phyloP scores from a whole-genome alignment of 257 asterid species.

The Penstemon newberryi region DNA sequence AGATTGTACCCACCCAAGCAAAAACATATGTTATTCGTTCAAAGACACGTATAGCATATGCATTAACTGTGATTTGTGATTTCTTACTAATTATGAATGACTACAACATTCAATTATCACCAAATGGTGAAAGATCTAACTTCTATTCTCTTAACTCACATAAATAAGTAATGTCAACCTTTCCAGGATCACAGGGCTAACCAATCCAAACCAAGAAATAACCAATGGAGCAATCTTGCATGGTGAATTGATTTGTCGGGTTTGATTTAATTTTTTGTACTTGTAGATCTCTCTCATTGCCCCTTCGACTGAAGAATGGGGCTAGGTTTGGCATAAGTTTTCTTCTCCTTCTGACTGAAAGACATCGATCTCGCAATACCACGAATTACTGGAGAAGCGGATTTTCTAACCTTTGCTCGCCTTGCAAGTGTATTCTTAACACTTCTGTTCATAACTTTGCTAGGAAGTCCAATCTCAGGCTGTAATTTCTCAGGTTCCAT shows the following conservation, averaged over 20 bases:
- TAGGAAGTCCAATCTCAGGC: constrained; percentile 29
- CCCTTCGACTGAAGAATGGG: constrained; percentile 52
- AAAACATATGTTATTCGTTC: constrained; percentile 14
- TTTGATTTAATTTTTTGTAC: constrained; percentile 13
- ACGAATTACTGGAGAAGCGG: constrained; percentile 49
- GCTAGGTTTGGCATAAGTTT: constrained; percentile 59
- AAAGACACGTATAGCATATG: background rate
- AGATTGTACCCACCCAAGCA: constrained; percentile 13
- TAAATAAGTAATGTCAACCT: constrained; percentile 19
- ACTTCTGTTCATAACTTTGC: constrained; percentile 44
- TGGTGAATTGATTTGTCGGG: constrained; percentile 3
- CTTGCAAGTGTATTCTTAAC: constrained; percentile 44
- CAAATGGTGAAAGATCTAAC: constrained; percentile 4
- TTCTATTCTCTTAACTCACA: background rate
- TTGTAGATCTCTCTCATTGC: constrained; percentile 28
- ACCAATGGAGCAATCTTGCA: constrained; percentile 23
- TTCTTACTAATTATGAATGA: background rate
- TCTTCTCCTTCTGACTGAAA: constrained; percentile 56
- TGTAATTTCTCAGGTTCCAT: constrained; percentile 37
- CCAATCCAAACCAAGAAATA: constrained; percentile 23
- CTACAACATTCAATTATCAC: background rate
- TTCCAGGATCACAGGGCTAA: constrained; percentile 19
- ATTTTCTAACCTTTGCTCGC: constrained; percentile 46
- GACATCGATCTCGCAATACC: constrained; percentile 46
- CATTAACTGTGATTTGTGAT: background rate